phyloP scores from a whole-genome alignment of 331 rosid species.

The Pyrus hybrid region DNA sequence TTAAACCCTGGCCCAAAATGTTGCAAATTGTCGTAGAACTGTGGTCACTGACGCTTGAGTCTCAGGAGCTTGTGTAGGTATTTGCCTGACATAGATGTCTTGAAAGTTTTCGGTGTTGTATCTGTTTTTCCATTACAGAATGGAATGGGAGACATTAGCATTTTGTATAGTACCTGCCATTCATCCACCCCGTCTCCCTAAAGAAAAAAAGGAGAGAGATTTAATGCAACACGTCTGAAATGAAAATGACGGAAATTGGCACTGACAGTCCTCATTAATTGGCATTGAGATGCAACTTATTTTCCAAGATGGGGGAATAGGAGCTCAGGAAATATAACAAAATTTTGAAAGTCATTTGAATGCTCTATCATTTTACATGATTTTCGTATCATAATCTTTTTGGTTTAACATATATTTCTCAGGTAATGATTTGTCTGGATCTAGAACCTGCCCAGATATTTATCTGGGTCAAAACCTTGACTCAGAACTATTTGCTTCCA shows the following conservation, averaged over 20 bases:
- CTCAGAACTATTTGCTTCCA: not conserved
- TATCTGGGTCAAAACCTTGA: not conserved
- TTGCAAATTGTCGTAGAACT: not conserved
- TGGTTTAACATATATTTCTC: not conserved
- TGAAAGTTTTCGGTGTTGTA: not conserved
- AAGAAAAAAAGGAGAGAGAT: not conserved
- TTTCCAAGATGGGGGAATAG: not conserved
- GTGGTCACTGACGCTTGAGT: not conserved
- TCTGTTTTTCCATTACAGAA: not conserved
- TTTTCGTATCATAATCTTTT: not conserved
- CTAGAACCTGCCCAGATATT: not conserved
- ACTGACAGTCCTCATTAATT: not conserved
- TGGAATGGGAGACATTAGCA: not conserved
- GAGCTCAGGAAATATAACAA: not conserved
- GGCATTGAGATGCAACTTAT: not conserved
- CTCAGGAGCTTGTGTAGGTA: not conserved
- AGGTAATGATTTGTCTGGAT: constrained; percentile 2
- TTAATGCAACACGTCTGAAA: not conserved
- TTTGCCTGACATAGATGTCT: not conserved
- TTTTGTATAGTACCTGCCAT: not conserved
- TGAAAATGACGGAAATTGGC: not conserved
- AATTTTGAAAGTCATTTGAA: not conserved
- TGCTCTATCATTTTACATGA: not conserved
- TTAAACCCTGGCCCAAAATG: not conserved
- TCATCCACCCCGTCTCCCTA: not conserved